Evolutionary conservation across 2,329 filamentous ascomycete genomes (phyloP).

Genomic region (Ophiostoma tasmaniense): DNA sequence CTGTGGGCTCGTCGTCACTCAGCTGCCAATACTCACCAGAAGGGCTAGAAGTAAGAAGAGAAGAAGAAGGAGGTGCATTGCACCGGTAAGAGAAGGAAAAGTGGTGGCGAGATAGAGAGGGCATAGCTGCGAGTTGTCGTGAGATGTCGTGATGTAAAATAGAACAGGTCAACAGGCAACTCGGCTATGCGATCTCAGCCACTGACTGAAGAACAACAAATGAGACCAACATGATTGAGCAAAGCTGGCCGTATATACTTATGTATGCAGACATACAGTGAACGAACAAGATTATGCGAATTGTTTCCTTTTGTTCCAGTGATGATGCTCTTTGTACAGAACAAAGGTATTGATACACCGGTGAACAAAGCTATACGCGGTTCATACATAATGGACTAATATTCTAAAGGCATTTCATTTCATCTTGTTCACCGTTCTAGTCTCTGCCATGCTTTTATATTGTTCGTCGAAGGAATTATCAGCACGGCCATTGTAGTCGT

Average conservation of each 20-base stretch:
- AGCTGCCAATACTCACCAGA: neutral
- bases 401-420: too few species aligned
- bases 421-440: too few species aligned
- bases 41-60: neutral
- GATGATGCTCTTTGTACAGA: neutral
- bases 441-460: neutral
- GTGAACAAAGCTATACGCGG: neutral
- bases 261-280: too few species aligned
- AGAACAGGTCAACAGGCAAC: neutral
- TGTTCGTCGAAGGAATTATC: neutral
- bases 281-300: neutral
- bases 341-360: neutral
- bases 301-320: neutral
- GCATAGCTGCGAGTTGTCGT: neutral
- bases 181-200: neutral
- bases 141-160: neutral
- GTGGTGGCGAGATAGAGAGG: neutral
- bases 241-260: neutral
- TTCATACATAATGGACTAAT: too few species aligned
- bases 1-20: neutral
- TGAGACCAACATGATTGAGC: too few species aligned
- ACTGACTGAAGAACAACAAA: neutral
- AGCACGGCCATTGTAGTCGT: neutral
- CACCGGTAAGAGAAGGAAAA: neutral
- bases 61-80: neutral